phyloP scores from a whole-genome alignment of 441 rosid species.

The Metrosideros polymorpha region DNA sequence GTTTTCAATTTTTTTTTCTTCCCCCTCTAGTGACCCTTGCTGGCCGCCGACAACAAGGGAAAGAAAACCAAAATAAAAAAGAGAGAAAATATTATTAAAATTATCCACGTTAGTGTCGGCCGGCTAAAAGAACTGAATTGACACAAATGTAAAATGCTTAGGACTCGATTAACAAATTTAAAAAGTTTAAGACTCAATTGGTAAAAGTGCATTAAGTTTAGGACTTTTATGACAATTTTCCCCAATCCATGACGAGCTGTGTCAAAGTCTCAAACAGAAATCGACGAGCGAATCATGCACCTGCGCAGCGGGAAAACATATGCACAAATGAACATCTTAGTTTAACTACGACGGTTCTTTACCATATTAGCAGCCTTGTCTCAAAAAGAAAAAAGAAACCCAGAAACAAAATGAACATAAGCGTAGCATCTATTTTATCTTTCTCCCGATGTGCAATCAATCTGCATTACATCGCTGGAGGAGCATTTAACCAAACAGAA shows the following conservation, averaged over 20 bases:
- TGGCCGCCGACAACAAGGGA: too few species aligned
- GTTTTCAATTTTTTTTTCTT: too few species aligned
- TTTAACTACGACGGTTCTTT: background rate
- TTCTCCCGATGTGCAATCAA: background rate
- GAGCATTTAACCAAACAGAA: background rate
- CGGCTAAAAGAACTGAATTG: too few species aligned
- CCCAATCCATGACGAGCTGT: background rate
- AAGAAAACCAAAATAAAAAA: too few species aligned
- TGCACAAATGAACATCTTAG: background rate
- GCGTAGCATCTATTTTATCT: background rate
- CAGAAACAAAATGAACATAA: background rate
- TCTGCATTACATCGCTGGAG: background rate
- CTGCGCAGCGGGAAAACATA: background rate
- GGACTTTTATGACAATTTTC: too few species aligned
- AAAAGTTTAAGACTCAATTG: too few species aligned
- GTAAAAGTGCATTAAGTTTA: too few species aligned
- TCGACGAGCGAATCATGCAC: background rate
- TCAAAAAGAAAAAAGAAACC: background rate
- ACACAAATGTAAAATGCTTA: too few species aligned
- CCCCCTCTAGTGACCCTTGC: too few species aligned
- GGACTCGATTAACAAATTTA: too few species aligned
- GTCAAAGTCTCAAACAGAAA: background rate
- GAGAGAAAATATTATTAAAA: too few species aligned
- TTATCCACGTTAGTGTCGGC: too few species aligned
- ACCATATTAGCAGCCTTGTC: background rate